Conservation (phyloP, 75 land plant species). For the Cunninghamia lanceolata region DNA sequence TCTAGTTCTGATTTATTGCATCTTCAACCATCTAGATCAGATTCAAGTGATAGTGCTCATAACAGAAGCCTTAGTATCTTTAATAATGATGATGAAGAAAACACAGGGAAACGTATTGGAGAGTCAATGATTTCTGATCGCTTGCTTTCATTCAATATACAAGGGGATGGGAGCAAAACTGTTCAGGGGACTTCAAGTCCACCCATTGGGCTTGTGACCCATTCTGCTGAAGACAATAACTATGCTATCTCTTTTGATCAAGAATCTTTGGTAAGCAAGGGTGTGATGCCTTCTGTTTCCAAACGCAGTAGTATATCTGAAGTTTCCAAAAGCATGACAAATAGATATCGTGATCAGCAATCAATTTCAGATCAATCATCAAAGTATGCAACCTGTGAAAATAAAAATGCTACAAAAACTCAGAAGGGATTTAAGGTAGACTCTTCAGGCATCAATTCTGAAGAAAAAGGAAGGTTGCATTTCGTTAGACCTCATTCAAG, state of each 20-base stretch:
- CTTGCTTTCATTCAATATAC: not conserved
- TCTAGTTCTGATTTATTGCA: slow-evolving; percentile 24
- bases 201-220: not conserved
- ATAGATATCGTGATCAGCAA: slow-evolving; percentile 17
- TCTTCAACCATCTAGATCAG: slow-evolving; percentile 17
- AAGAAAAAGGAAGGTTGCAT: slow-evolving; percentile 35
- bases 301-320: slow-evolving; percentile 15
- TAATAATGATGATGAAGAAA: slow-evolving; percentile 9
- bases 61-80: not conserved
- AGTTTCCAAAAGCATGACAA: slow-evolving; percentile 27
- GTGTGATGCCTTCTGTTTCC: not conserved
- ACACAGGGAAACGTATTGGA: not conserved
- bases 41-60: not conserved
- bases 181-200: slow-evolving; percentile 12
- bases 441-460: slow-evolving; percentile 10
- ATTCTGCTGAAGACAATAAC: slow-evolving; percentile 16
- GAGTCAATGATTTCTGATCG: not conserved
- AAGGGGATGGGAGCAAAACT: slow-evolving; percentile 14
- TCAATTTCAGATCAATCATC: slow-evolving; percentile 18
- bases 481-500: slow-evolving; percentile 67
- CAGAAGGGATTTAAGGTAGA: slow-evolving; percentile 30
- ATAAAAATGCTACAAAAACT: slow-evolving; percentile 16
- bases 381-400: slow-evolving; percentile 12
- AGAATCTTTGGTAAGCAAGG: not conserved
- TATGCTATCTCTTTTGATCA: not conserved